These are phyloP conservation scores for Lodderomyces parapsilosis DNA, from an alignment of 1,139 yeast species.

Conservation along the genomic window DNA sequence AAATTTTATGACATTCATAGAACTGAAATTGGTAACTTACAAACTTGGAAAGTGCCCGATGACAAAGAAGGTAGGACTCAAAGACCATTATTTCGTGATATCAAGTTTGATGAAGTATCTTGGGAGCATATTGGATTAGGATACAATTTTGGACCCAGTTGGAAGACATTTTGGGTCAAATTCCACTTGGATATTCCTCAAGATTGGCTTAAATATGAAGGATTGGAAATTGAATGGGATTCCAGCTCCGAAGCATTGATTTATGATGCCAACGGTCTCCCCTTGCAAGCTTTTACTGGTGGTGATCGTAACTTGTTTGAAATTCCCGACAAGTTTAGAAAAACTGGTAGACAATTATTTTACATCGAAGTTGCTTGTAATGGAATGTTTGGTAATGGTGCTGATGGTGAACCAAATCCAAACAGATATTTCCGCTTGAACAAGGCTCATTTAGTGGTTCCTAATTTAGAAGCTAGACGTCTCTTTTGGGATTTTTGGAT, in stretches of 20 bases:
- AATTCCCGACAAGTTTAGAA: slow-evolving; percentile 56
- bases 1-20: slow-evolving; percentile 70
- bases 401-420: slow-evolving; percentile 57
- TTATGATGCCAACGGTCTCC: slow-evolving; percentile 64
- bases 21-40: slow-evolving; percentile 44
- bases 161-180: slow-evolving; percentile 96
- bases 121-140: slow-evolving; percentile 69
- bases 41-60: slow-evolving; percentile 67
- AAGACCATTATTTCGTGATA: slow-evolving; percentile 76
- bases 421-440: slow-evolving; percentile 67
- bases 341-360: slow-evolving; percentile 43
- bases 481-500: slow-evolving; percentile 83
- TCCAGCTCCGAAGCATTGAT: slow-evolving; percentile 83
- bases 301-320: slow-evolving; percentile 77
- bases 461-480: slow-evolving; percentile 77
- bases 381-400: slow-evolving; percentile 89
- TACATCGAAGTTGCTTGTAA: slow-evolving; percentile 91
- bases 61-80: slow-evolving; percentile 47
- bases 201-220: slow-evolving; percentile 50
- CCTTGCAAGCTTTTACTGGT: slow-evolving; percentile 84
- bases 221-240: slow-evolving; percentile 80
- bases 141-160: slow-evolving; percentile 86
- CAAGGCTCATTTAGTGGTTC: slow-evolving; percentile 76
- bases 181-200: slow-evolving; percentile 61
- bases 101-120: slow-evolving; percentile 37